Evolutionary conservation across 805 yeast genomes (phyloP).

Genomic region (Candida hungchunana): DNA sequence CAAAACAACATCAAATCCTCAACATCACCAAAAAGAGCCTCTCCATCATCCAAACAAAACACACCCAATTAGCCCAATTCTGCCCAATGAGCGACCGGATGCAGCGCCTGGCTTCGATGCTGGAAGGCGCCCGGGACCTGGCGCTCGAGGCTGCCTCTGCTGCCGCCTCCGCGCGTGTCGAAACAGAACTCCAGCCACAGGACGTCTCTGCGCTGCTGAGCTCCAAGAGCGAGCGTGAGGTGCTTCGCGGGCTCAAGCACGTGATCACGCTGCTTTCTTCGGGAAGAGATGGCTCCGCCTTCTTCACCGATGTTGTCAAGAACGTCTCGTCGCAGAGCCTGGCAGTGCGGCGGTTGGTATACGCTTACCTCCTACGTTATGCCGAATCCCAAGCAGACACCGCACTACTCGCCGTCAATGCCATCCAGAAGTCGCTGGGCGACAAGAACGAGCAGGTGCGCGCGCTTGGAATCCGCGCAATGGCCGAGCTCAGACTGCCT

Average conservation of each 20-base stretch:
- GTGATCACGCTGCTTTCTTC: conserved; percentile 43
- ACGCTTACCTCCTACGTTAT: conserved; percentile 66
- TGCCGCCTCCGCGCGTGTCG: conserved; percentile 62
- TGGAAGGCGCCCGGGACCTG: conserved; percentile 75
- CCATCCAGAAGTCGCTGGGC: conserved; percentile 77
- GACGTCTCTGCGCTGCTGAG: conserved; percentile 65
- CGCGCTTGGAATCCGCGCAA: conserved; percentile 68
- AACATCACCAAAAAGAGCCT: no score
- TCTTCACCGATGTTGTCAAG: conserved; percentile 85
- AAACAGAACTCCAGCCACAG: conserved; percentile 48
- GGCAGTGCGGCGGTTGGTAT: conserved; percentile 70
- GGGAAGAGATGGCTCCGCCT: conserved; percentile 34
- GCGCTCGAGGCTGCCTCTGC: conserved; percentile 84
- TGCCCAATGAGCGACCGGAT: conserved; percentile 50
- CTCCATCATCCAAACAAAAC: no score
- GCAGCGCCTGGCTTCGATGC: conserved; percentile 59
- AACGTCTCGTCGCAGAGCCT: conserved; percentile 67
- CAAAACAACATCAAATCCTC: no score
- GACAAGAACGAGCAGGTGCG: conserved; percentile 68
- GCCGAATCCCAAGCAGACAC: conserved; percentile 85
- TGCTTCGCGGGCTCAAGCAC: conserved; percentile 54
- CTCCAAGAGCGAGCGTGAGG: conserved; percentile 65
- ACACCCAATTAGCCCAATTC: no score
- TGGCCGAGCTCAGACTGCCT: conserved; percentile 79
- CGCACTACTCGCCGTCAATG: conserved; percentile 85